Conservation (phyloP, 495 filamentous ascomycete species). For the Penicillium ucsense region DNA sequence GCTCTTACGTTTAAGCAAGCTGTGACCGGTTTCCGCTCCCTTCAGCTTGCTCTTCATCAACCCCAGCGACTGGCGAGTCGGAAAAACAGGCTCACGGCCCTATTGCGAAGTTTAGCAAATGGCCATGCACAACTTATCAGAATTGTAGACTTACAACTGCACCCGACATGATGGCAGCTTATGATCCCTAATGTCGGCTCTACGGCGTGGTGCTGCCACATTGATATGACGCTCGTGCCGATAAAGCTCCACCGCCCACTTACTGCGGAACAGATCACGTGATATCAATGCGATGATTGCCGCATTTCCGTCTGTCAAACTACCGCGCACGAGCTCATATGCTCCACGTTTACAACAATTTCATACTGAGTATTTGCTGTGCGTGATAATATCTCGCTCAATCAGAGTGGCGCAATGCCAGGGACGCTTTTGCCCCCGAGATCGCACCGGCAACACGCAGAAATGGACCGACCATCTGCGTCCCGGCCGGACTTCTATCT, state of each 20-base stretch:
- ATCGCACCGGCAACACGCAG: conserved; percentile 41
- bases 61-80: conserved; percentile 91
- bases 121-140: too few species aligned
- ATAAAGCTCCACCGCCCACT: conserved; percentile 23
- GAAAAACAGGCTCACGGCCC: conserved; percentile 82
- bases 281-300: conserved; percentile 19
- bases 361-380: conserved; percentile 22
- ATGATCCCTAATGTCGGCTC: conserved; percentile 7
- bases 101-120: background rate
- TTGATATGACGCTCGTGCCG: conserved; percentile 23
- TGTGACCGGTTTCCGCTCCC: conserved; percentile 85
- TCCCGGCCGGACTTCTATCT: conserved; percentile 58
- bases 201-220: conserved; percentile 15
- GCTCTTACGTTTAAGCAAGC: conserved; percentile 80
- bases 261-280: conserved; percentile 22
- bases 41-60: conserved; percentile 99
- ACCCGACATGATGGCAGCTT: conserved; percentile 42
- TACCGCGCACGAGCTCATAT: conserved; percentile 18
- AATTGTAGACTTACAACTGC: conserved; percentile 36
- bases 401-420: conserved; percentile 45
- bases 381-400: conserved; percentile 33
- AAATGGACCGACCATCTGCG: conserved; percentile 38
- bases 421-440: conserved; percentile 51
- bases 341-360: conserved; percentile 18
- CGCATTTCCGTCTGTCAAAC: conserved; percentile 12